These are phyloP conservation scores for Phytophthora aleatoria DNA, from an alignment of 352 stramenopile genomes.

Conservation along the genomic window DNA sequence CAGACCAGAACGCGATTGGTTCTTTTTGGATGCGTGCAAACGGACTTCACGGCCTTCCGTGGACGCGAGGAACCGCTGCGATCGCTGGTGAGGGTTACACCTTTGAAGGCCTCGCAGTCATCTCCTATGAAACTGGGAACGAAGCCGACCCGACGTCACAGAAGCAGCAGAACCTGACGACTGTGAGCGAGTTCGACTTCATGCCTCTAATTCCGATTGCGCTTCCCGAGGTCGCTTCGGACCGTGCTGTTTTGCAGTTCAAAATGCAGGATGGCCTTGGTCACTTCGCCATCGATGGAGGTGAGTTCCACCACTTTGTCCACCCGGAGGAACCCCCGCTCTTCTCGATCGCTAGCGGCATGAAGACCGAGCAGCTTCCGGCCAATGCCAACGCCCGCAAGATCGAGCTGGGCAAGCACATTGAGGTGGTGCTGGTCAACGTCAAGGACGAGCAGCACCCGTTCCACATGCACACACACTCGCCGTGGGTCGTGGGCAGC, in stretches of 20 bases:
- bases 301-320: slow-evolving; percentile 27
- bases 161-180: slow-evolving; percentile 15
- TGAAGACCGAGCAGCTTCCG: slow-evolving; percentile 28
- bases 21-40: slow-evolving; percentile 43
- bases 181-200: slow-evolving; percentile 30
- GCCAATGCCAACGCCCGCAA: slow-evolving; percentile 18
- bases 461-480: slow-evolving; percentile 47
- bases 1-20: not conserved
- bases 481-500: slow-evolving; percentile 35
- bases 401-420: slow-evolving; percentile 34
- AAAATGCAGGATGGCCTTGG: slow-evolving; percentile 23
- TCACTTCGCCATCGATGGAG: slow-evolving; percentile 33
- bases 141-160: slow-evolving; percentile 19
- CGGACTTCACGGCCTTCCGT: slow-evolving; percentile 29
- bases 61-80: slow-evolving; percentile 24
- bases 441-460: slow-evolving; percentile 39
- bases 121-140: slow-evolving; percentile 15
- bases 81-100: slow-evolving; percentile 28
- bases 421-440: slow-evolving; percentile 44
- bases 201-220: slow-evolving; percentile 11
- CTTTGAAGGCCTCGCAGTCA: slow-evolving; percentile 30
- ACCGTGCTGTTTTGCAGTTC: slow-evolving; percentile 31
- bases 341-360: slow-evolving; percentile 28
- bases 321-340: slow-evolving; percentile 25
- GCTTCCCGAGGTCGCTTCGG: slow-evolving; percentile 18